These are phyloP conservation scores for Aaosphaeria pasadenensis DNA, from an alignment of 2,329 filamentous ascomycete genomes.

Conservation along the genomic window DNA sequence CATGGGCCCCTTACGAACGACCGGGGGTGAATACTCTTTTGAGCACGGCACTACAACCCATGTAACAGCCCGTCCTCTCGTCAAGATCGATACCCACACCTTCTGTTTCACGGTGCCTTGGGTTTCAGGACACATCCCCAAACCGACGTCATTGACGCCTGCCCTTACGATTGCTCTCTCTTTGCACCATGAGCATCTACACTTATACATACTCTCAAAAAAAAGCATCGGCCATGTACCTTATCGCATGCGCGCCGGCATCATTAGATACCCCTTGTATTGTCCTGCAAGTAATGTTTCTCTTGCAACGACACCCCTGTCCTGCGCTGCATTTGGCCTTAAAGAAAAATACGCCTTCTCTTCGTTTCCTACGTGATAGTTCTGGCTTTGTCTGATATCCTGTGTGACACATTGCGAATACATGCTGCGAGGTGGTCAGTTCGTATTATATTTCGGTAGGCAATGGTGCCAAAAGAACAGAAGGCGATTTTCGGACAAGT, in stretches of 20 bases:
- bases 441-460: no score
- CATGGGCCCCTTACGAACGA: constrained; percentile 30
- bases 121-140: constrained; percentile 18
- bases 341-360: not conserved
- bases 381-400: constrained; percentile 10
- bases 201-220: constrained; percentile 9
- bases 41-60: constrained; percentile 19
- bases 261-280: constrained; percentile 10
- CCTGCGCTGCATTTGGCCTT: not conserved
- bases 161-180: not conserved
- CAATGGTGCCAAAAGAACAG: no score
- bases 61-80: constrained; percentile 11
- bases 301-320: constrained; percentile 2
- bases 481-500: no score
- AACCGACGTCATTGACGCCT: not conserved
- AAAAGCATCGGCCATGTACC: not conserved
- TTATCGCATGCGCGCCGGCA: not conserved
- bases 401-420: constrained; percentile 3
- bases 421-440: no score
- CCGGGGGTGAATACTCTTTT: constrained; percentile 28
- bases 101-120: constrained; percentile 21
- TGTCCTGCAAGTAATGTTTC: constrained; percentile 10
- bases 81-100: constrained; percentile 5
- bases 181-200: not conserved
- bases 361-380: not conserved